phyloP scores from a whole-genome alignment of 768 basidiomycete species.

The Austroboletus festivus region DNA sequence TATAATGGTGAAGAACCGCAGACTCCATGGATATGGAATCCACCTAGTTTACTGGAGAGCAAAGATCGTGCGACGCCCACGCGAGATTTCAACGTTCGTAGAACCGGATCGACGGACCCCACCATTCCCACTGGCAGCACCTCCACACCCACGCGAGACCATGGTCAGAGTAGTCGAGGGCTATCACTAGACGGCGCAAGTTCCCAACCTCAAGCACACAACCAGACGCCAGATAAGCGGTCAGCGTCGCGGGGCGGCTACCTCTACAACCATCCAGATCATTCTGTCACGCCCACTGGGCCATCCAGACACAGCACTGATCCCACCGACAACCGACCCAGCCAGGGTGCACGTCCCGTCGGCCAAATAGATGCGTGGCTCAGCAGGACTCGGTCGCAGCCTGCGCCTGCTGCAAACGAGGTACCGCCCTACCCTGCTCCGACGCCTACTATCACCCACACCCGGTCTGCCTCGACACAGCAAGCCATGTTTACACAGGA shows the following conservation, averaged over 20 bases:
- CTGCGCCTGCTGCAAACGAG: constrained; percentile 11
- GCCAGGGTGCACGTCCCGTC: constrained; percentile 12
- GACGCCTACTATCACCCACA: constrained; percentile 15
- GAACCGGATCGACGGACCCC: constrained; percentile 22
- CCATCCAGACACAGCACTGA: constrained; percentile 28
- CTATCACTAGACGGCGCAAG: constrained; percentile 11
- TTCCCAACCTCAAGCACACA: constrained; percentile 16
- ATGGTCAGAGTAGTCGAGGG: constrained; percentile 16
- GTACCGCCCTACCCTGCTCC: constrained; percentile 30
- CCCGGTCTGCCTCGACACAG: constrained; percentile 12
- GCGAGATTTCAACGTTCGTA: constrained; percentile 25
- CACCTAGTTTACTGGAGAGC: constrained; percentile 38
- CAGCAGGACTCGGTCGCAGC: constrained; percentile 24
- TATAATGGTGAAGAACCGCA: constrained; percentile 38
- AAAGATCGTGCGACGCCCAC: constrained; percentile 29
- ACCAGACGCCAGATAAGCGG: constrained; percentile 23
- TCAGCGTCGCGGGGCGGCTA: constrained; percentile 15
- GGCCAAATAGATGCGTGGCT: constrained; percentile 14
- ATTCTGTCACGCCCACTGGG: constrained; percentile 3
- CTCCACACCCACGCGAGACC: constrained; percentile 23
- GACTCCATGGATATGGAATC: constrained; percentile 79
- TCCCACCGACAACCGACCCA: constrained; percentile 12
- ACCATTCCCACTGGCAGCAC: background rate
- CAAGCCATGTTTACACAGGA: constrained; percentile 20
- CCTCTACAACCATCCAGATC: constrained; percentile 21